phyloP scores from a whole-genome alignment of 345 rosid species.

The Brassica cretica region DNA sequence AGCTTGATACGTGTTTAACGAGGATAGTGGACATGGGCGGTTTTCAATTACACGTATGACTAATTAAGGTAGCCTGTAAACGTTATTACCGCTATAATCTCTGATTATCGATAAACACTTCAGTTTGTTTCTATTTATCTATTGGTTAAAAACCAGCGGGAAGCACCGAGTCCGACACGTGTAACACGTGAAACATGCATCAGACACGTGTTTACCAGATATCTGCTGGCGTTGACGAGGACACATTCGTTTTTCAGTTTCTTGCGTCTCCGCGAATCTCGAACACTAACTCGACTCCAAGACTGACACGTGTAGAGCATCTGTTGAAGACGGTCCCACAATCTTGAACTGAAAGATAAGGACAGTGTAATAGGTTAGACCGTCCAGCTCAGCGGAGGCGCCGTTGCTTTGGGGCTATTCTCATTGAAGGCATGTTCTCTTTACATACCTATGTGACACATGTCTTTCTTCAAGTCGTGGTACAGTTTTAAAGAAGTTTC shows the following conservation, averaged over 20 bases:
- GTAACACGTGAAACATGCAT: neutral
- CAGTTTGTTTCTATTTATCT: neutral
- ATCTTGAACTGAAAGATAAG: neutral
- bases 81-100: slow-evolving; percentile 31
- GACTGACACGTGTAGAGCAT: neutral
- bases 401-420: neutral
- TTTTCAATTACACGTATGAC: slow-evolving; percentile 45
- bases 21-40: slow-evolving; percentile 18
- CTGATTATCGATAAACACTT: slow-evolving; percentile 39
- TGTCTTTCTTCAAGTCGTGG: neutral
- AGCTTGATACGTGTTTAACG: slow-evolving; percentile 51
- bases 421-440: neutral
- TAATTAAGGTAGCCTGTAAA: neutral
- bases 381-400: slow-evolving; percentile 26
- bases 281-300: neutral
- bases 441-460: neutral
- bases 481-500: neutral
- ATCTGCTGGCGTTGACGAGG: neutral
- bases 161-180: slow-evolving; percentile 18
- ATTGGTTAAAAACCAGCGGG: slow-evolving; percentile 38
- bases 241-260: neutral
- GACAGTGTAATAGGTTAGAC: neutral
- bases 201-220: neutral
- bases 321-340: neutral
- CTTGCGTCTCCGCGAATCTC: slow-evolving; percentile 4